Conservation (phyloP, 164 flowering plant genomes). For the Paratinospora sagittata region DNA sequence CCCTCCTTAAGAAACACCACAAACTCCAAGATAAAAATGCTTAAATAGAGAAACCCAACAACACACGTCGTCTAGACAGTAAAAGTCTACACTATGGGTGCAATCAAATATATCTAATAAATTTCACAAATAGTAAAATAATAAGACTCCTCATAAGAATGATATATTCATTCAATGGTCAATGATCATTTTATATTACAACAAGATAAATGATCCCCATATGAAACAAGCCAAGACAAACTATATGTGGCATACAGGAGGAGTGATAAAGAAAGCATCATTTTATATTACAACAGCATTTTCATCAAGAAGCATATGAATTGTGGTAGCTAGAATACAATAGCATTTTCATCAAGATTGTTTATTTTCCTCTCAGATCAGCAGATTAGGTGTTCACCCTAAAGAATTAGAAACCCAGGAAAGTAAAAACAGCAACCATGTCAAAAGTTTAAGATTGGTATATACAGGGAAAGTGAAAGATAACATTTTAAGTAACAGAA, state of each 20-base stretch:
- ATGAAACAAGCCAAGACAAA: background rate
- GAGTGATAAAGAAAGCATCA: background rate
- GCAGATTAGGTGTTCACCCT: too few species aligned
- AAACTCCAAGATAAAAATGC: background rate
- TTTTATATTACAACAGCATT: too few species aligned
- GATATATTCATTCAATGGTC: background rate
- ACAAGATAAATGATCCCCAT: background rate
- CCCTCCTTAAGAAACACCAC: background rate
- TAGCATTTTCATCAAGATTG: too few species aligned
- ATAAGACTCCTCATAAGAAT: background rate
- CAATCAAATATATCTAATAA: background rate
- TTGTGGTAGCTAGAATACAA: too few species aligned
- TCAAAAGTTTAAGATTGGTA: too few species aligned
- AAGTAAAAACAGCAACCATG: too few species aligned
- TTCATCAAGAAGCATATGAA: too few species aligned
- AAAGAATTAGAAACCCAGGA: too few species aligned
- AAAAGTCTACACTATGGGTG: background rate
- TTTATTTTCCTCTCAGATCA: too few species aligned
- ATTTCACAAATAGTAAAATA: slow-evolving; percentile 1
- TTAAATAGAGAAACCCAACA: background rate
- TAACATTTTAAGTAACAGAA: too few species aligned
- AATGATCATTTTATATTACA: too few species aligned
- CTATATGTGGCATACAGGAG: background rate
- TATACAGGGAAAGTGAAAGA: too few species aligned
- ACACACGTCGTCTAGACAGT: background rate